Base-by-base conservation (phyloP, 1,139 yeast genomes). In the Zhuliangozyma blackwelliae region DNA sequence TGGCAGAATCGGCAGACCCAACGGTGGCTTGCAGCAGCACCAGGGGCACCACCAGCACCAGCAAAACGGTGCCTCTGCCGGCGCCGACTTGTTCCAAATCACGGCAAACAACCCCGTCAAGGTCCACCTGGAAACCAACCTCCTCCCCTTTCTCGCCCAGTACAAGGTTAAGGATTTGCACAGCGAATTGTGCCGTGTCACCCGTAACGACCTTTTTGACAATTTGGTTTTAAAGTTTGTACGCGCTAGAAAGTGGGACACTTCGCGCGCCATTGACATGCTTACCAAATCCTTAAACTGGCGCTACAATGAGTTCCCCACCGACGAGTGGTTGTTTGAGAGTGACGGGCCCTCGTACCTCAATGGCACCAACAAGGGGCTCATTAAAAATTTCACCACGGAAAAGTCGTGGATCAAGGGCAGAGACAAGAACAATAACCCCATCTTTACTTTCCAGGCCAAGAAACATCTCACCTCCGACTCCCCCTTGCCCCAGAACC, bases 181-280 rank as follows among this genome's bases (percentile, higher is more conserved):
- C 40, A 41, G 43, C 10, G 54, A 59, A 1, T 39, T 65, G 11
- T 38, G 49, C 38, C 36, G 37, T 5, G 44, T 50, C 12, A 26
- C 44, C 25, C 58, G 67, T 47, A 59, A 62, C 34, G 72, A 67
- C 44, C 54, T 63, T 34, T 39, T 57, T 19, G 75, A 70, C 45
- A 65, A 66, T 42, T 52, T 53, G 35, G 23, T 63, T 5, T 59
- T 66, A 43, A 55, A 65, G 39, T 70, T 62, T 34, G 51, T 68
- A 25, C 56, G 75, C 40, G 76, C 76, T 27, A 67, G 76, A 50
- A 68, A 68, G 45, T 65, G 63, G 54, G 57, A 63, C 30, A 44
- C 60, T 19, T 59, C 59, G 22, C 57, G 59, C 35, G 60, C 65
- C 1, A 33, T 68, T 29, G 50, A 43, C 3, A 69, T 70, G 75